A percentile compares a stretch with the other conserved stretches of the same genome.
Conservation (phyloP, 2,329 filamentous ascomycete genomes). For the Stagonosporopsis chrysanthemi region DNA sequence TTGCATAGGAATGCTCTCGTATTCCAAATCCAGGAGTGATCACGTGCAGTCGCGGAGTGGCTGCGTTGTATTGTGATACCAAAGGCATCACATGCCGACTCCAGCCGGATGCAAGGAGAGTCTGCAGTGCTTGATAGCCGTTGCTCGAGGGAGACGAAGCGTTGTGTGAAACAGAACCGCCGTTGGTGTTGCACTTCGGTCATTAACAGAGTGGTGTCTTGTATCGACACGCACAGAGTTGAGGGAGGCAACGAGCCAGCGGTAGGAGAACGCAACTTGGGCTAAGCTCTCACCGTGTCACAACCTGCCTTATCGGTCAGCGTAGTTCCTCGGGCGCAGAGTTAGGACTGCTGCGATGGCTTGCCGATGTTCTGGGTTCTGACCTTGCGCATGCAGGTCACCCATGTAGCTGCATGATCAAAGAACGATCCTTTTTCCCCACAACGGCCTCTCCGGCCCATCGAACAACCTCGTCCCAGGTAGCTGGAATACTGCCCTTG, state of each 20-base stretch:
- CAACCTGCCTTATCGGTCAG: conserved; percentile 19
- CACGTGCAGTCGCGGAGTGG: conserved; percentile 28
- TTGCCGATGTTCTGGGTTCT: conserved; percentile 21
- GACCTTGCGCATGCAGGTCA: conserved; percentile 39
- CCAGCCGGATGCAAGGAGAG: conserved; percentile 35
- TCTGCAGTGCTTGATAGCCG: conserved; percentile 27
- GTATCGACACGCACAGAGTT: conserved; percentile 19
- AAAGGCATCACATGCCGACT: conserved; percentile 29
- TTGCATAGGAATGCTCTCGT: conserved; percentile 38
- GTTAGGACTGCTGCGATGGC: conserved; percentile 9
- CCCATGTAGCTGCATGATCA: conserved; percentile 36
- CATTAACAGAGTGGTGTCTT: conserved; percentile 31
- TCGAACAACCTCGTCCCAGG: conserved; percentile 35
- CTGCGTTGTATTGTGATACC: conserved; percentile 33
- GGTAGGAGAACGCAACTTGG: conserved; percentile 7
- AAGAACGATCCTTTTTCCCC: conserved; percentile 37
- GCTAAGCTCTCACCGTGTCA: conserved; percentile 18
- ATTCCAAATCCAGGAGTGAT: conserved; percentile 10
- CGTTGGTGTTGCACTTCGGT: conserved; percentile 39
- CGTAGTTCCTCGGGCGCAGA: conserved; percentile 1
- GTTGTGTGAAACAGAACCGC: conserved; percentile 36
- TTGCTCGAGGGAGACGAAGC: conserved; percentile 24
- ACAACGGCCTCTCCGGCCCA: conserved; percentile 36
- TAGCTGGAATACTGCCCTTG: conserved; percentile 40
- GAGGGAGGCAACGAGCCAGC: conserved; percentile 16